These are phyloP conservation scores for Micractinium sp. DNA, from an alignment of 139 green algal species.

Conservation along the genomic window DNA sequence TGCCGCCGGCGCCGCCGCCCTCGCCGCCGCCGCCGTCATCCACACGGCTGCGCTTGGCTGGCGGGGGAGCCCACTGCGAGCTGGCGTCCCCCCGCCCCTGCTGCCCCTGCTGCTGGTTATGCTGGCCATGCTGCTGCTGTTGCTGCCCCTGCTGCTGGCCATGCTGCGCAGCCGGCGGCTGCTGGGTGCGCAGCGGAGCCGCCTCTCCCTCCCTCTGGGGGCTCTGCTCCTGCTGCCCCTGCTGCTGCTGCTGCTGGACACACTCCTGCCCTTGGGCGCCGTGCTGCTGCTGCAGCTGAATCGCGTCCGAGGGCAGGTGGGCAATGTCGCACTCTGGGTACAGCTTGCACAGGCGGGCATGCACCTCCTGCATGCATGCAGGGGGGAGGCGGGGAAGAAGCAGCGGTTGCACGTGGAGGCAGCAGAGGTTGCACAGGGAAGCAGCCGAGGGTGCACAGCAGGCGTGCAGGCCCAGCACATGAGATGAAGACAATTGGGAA, in stretches of 20 bases:
- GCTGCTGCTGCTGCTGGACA: not conserved
- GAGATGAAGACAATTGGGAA: not conserved
- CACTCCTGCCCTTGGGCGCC: not conserved
- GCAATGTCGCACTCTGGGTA: slow-evolving; percentile 78
- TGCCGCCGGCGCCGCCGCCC: too few relatives aligned
- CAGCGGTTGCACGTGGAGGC: not conserved
- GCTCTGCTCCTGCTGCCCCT: not conserved
- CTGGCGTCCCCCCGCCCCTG: not conserved
- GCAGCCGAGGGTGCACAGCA: not conserved
- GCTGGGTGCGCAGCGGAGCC: not conserved
- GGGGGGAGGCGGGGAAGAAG: not conserved
- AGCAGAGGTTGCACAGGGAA: not conserved
- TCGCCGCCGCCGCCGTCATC: not conserved
- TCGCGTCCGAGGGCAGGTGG: slow-evolving; percentile 77
- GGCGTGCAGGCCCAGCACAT: not conserved
- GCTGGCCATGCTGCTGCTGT: slow-evolving; percentile 1
- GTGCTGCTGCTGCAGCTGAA: slow-evolving; percentile 48
- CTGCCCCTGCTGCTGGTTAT: slow-evolving; percentile 6
- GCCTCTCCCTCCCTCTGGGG: not conserved
- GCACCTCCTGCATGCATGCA: slow-evolving; percentile 62
- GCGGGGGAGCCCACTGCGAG: not conserved
- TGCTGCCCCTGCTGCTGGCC: slow-evolving; percentile 6
- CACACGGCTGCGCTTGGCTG: slow-evolving; percentile 8
- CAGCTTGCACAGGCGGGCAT: slow-evolving; percentile 68
- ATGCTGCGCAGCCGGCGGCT: not conserved